Percentiles rank a stretch among this genome's conserved stretches.
These are phyloP conservation scores for Cercospora sp. DNA, from an alignment of 2,329 filamentous ascomycete species.

Conservation along the genomic window DNA sequence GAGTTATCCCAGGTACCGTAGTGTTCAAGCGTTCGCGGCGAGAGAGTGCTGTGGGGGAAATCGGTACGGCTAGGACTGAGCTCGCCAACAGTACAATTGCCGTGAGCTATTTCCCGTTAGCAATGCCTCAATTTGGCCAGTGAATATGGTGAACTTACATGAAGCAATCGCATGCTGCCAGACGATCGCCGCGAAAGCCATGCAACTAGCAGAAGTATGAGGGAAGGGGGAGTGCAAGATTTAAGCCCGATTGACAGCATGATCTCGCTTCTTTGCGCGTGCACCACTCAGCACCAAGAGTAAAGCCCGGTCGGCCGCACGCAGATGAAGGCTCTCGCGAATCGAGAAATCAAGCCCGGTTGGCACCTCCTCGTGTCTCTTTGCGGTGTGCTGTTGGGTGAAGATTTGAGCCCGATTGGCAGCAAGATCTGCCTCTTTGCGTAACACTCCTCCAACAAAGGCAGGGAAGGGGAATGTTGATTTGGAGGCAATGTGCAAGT, in stretches of 20 bases:
- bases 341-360: constrained; percentile 14
- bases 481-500: not conserved
- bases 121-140: not conserved
- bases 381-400: constrained; percentile 6
- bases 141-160: constrained; percentile 16
- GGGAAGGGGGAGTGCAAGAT: constrained; percentile 13
- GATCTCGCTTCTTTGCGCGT: constrained; percentile 18
- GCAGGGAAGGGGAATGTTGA: not conserved
- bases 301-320: constrained; percentile 10
- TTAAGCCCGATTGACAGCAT: constrained; percentile 21
- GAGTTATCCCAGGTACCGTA: constrained; percentile 24
- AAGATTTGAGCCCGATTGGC: constrained; percentile 11
- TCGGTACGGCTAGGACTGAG: constrained; percentile 19
- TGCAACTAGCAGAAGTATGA: constrained; percentile 6
- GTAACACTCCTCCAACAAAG: not conserved
- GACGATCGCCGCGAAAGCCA: constrained; percentile 10
- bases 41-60: constrained; percentile 10
- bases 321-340: constrained; percentile 17
- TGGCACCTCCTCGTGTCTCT: constrained; percentile 15
- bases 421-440: constrained; percentile 18
- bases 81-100: constrained; percentile 17
- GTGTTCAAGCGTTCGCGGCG: constrained; percentile 15
- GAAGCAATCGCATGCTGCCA: constrained; percentile 11
- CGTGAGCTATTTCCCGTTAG: constrained; percentile 13
- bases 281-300: constrained; percentile 13